Evolutionary conservation across 2,329 filamentous ascomycete species (phyloP).

Genomic region (Fusarium marasasianum): DNA sequence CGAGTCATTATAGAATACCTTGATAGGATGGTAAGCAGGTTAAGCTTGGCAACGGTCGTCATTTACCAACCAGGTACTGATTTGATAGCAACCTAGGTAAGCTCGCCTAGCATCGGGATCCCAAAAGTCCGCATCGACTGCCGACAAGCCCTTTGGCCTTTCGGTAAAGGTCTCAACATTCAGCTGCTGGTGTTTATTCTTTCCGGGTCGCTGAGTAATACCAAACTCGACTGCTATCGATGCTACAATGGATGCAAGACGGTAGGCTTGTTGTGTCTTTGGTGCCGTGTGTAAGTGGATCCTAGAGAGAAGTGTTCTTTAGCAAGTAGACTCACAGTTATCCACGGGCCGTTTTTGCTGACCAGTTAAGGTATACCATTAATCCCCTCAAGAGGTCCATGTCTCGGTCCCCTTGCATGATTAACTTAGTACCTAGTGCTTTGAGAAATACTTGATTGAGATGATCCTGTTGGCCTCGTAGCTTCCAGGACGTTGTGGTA

Average conservation of each 20-base stretch:
- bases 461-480: neutral
- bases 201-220: neutral
- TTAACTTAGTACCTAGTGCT: neutral
- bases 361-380: neutral
- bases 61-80: neutral
- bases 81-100: neutral
- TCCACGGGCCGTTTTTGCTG: neutral
- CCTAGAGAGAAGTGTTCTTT: neutral
- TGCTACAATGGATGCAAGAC: neutral
- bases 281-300: neutral
- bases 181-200: neutral
- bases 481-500: neutral
- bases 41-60: neutral
- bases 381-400: neutral
- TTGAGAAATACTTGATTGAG: neutral
- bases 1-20: neutral
- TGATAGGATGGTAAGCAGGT: neutral
- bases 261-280: neutral
- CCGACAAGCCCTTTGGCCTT: neutral
- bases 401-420: neutral
- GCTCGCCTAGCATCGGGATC: neutral
- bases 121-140: neutral
- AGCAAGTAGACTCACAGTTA: neutral
- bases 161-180: neutral
- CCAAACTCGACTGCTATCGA: neutral